phyloP scores from a whole-genome alignment of 2,329 filamentous ascomycete species.

The Parafenestella ontariensis region DNA sequence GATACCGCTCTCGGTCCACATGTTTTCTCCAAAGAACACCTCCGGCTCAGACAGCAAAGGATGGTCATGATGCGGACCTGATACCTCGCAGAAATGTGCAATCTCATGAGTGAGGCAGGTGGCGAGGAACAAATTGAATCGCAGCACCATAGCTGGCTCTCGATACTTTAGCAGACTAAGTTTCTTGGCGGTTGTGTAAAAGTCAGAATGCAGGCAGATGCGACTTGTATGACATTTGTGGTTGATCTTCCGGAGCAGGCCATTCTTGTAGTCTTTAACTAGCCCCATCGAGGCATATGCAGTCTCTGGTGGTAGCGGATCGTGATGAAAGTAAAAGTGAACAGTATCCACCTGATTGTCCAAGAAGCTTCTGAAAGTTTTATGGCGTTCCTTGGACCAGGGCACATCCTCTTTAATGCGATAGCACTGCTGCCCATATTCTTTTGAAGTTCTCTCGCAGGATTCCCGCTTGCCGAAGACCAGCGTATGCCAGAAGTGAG shows the following conservation, averaged over 20 bases:
- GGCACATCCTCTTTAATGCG: constrained; percentile 46
- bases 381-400: constrained; percentile 43
- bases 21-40: constrained; percentile 49
- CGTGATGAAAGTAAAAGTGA: constrained; percentile 49
- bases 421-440: constrained; percentile 42
- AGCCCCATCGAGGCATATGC: constrained; percentile 49
- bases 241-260: constrained; percentile 43
- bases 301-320: constrained; percentile 45
- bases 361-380: constrained; percentile 39
- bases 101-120: constrained; percentile 49
- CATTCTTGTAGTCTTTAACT: constrained; percentile 48
- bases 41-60: constrained; percentile 45
- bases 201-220: constrained; percentile 50
- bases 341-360: constrained; percentile 43
- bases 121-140: constrained; percentile 51
- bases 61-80: constrained; percentile 46
- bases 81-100: constrained; percentile 51
- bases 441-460: constrained; percentile 37
- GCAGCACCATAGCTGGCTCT: constrained; percentile 50
- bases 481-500: constrained; percentile 49
- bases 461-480: constrained; percentile 45
- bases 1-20: constrained; percentile 50
- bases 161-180: constrained; percentile 46
- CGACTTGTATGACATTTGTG: constrained; percentile 46
- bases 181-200: constrained; percentile 51